Conservation (phyloP, 495 filamentous ascomycete genomes). For the Acidiella bohemica region DNA sequence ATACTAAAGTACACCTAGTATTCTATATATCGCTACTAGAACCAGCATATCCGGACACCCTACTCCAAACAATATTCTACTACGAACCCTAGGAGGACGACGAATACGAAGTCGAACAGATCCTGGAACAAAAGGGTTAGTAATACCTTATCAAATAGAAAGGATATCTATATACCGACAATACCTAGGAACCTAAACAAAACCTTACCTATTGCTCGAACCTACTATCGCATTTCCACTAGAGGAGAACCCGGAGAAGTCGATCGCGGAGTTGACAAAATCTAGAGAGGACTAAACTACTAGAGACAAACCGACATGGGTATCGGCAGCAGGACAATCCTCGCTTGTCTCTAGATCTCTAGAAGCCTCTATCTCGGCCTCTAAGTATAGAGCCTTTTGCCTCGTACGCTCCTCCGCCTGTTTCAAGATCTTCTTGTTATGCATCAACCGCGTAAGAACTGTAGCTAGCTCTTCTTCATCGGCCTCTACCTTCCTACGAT, state of each 20-base stretch:
- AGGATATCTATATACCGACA: background rate
- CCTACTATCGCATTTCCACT: background rate
- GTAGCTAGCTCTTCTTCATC: background rate
- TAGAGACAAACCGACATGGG: background rate
- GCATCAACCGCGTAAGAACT: background rate
- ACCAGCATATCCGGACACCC: background rate
- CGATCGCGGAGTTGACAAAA: background rate
- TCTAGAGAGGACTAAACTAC: background rate
- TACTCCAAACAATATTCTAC: background rate
- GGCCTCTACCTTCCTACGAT: background rate
- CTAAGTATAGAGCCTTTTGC: background rate
- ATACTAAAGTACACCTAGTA: too few relatives aligned
- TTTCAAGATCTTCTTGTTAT: background rate
- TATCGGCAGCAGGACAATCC: background rate
- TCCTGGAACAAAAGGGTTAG: background rate
- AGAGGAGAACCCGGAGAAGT: too few relatives aligned
- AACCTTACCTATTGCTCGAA: background rate
- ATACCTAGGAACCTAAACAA: background rate
- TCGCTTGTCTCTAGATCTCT: background rate
- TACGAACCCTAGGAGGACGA: background rate
- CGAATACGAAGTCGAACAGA: background rate
- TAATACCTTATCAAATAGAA: background rate
- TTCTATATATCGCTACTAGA: background rate
- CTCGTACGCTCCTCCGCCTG: background rate
- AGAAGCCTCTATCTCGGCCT: background rate